These are phyloP conservation scores for Colletotrichum lini DNA, from an alignment of 2,329 filamentous ascomycete species.

Conservation along the genomic window DNA sequence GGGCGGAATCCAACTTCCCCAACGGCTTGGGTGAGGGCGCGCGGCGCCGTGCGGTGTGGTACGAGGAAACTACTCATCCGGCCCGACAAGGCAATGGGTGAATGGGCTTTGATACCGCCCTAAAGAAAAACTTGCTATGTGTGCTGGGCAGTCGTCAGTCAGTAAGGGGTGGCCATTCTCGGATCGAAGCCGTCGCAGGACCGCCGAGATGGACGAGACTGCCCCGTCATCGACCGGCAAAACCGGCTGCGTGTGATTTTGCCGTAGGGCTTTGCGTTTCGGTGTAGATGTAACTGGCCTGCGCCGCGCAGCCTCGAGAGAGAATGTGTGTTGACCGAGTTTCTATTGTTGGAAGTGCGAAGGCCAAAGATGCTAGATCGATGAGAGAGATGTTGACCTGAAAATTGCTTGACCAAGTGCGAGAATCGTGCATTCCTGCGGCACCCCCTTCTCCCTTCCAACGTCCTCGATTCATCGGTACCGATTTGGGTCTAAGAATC, in stretches of 20 bases:
- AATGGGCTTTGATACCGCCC: background rate
- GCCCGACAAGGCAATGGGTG: background rate
- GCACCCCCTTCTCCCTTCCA: slow-evolving; percentile 1
- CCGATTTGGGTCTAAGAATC: slow-evolving; percentile 5
- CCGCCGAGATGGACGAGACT: background rate
- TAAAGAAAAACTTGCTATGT: background rate
- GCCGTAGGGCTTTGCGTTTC: slow-evolving; percentile 14
- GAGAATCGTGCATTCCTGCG: background rate
- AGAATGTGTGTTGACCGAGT: background rate
- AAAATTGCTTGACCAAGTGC: background rate
- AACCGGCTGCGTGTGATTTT: background rate
- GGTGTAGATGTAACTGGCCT: background rate
- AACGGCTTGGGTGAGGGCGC: background rate
- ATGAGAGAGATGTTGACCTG: slow-evolving; percentile 26
- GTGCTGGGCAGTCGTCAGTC: background rate
- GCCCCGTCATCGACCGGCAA: background rate
- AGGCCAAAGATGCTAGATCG: slow-evolving; percentile 4
- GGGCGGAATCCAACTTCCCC: background rate
- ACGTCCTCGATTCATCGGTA: slow-evolving; percentile 11
- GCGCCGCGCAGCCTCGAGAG: slow-evolving; percentile 7
- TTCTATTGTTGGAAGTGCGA: background rate
- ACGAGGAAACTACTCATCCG: background rate
- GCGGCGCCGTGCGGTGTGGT: background rate
- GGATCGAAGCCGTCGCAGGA: slow-evolving; percentile 7
- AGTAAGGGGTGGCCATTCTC: background rate